A percentile compares a stretch with the other conserved stretches of the same genome.
Conservation (phyloP, 495 filamentous ascomycete species). For the Xylaria telfairii region DNA sequence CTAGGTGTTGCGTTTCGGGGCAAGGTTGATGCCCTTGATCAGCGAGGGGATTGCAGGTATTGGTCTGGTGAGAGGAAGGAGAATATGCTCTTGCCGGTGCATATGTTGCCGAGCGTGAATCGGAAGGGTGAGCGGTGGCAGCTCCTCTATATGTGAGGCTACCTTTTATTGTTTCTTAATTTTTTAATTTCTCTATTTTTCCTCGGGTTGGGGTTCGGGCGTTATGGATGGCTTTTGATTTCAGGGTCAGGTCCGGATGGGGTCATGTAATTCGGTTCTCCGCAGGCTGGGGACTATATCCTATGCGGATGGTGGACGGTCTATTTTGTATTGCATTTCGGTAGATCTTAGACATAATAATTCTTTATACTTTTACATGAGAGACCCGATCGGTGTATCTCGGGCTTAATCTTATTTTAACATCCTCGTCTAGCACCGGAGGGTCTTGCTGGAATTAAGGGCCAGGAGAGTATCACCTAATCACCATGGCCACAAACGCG, state of each 20-base stretch:
- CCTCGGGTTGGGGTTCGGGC: background rate
- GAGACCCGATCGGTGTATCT: too few relatives aligned
- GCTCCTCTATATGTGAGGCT: constrained; percentile 16
- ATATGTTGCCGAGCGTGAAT: constrained; percentile 16
- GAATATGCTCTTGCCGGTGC: constrained; percentile 32
- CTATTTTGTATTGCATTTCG: background rate
- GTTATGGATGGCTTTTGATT: background rate
- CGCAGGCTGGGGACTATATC: background rate
- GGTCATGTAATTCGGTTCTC: background rate
- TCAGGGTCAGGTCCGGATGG: background rate
- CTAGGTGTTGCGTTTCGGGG: constrained; percentile 31
- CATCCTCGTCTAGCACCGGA: background rate
- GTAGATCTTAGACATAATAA: background rate
- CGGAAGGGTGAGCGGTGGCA: constrained; percentile 10
- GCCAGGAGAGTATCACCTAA: background rate
- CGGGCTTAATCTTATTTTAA: background rate
- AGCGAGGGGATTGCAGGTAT: constrained; percentile 27
- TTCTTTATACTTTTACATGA: background rate
- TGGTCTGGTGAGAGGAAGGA: constrained; percentile 28
- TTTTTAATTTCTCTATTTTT: background rate
- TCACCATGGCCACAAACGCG: background rate
- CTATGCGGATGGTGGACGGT: background rate
- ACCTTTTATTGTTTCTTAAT: background rate
- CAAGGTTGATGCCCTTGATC: background rate
- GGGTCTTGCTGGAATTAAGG: background rate